Evolutionary conservation across 768 basidiomycete species (phyloP).

Genomic region (Paxillus ammoniavirescens): DNA sequence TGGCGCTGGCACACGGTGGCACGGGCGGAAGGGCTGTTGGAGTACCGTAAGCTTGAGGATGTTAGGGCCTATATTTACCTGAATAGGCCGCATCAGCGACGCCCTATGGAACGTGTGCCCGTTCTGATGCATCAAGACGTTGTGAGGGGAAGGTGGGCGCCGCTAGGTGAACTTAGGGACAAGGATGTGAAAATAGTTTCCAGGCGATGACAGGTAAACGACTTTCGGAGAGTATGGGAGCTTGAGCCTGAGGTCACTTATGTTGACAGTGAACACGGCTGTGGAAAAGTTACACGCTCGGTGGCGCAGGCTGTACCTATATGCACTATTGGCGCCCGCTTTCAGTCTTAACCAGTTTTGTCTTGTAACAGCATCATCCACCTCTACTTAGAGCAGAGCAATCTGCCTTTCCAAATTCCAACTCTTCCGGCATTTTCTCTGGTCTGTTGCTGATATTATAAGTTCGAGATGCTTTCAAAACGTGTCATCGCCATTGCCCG

Average conservation of each 20-base stretch:
- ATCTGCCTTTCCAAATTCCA: not conserved
- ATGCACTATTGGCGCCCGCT: not conserved
- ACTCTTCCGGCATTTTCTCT: not conserved
- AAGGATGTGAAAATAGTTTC: not conserved
- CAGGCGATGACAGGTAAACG: not conserved
- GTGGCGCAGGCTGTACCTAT: conserved; percentile 3
- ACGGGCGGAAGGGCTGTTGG: no score
- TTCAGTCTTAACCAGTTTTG: not conserved
- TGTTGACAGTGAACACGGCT: not conserved
- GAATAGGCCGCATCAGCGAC: not conserved
- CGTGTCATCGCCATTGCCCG: conserved; percentile 65
- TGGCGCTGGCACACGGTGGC: no score
- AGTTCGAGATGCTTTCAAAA: conserved; percentile 62
- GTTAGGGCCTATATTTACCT: not conserved
- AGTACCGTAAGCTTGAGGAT: not conserved
- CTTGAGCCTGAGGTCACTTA: no score
- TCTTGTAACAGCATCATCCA: not conserved
- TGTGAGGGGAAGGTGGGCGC: not conserved
- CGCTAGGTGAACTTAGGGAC: not conserved
- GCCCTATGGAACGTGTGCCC: not conserved
- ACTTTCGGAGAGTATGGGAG: not conserved
- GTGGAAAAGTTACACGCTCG: not conserved
- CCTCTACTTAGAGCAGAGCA: not conserved
- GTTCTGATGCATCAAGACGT: not conserved
- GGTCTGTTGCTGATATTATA: not conserved